Conservation (phyloP, 805 yeast species). For the Zygotorulaspora florentina region DNA sequence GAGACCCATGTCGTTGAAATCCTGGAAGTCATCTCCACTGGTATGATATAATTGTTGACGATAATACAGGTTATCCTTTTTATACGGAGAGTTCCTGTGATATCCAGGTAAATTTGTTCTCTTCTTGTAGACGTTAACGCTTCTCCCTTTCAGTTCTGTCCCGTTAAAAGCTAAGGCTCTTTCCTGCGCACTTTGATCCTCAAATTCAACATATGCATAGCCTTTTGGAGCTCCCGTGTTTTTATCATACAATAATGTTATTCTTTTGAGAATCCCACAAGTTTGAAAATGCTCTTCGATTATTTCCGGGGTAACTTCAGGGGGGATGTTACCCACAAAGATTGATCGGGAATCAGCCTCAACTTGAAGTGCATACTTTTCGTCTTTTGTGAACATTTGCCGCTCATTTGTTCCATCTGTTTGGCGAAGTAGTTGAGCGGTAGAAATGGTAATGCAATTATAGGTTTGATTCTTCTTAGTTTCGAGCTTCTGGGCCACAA, state of each 20-base stretch:
- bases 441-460: too few species aligned
- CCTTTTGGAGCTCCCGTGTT: constrained; percentile 50
- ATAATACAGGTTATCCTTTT: constrained; percentile 9
- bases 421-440: constrained; percentile 1
- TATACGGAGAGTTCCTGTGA: constrained; percentile 9
- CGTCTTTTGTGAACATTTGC: constrained; percentile 15
- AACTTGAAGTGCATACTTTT: constrained; percentile 31
- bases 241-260: constrained; percentile 44
- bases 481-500: too few species aligned
- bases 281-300: constrained; percentile 44
- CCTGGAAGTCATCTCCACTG: constrained; percentile 1
- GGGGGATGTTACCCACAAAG: constrained; percentile 50
- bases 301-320: constrained; percentile 46
- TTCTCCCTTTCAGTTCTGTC: constrained; percentile 43
- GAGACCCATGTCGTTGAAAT: constrained; percentile 4
- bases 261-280: constrained; percentile 46
- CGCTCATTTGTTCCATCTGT: constrained; percentile 1
- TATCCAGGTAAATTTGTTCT: constrained; percentile 54
- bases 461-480: too few species aligned
- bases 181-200: constrained; percentile 38
- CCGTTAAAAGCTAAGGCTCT: constrained; percentile 47
- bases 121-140: constrained; percentile 45
- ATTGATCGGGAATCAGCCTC: constrained; percentile 51
- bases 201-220: constrained; percentile 61
- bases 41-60: constrained; percentile 10